Base-by-base conservation (phyloP, 805 yeast genomes). In the Candida peoriensis region DNA sequence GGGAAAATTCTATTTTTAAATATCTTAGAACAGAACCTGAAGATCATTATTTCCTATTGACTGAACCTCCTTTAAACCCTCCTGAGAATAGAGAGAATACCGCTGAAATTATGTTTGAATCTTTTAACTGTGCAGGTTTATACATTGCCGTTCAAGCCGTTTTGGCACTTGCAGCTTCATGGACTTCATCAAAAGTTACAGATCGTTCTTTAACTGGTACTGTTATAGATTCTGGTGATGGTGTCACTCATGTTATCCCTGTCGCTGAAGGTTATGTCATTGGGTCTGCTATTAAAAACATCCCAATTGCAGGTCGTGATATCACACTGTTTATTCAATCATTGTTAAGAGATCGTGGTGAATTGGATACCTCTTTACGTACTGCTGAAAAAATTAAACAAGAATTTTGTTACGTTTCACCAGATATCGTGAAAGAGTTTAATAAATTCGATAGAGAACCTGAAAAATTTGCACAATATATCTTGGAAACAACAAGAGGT, bases 111-210 rank as follows among this genome's bases (percentile, higher is more conserved):
- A 93, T 93, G 94, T 93, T 93, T 65, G 99, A 93, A 66, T 80
- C 95, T 14, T 93, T 93, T 73, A 93, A 93, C 61, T 93, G 99
- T 66, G 97, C 97, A 13, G 99, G 99, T 41, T 70, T 93, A 42
- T 93, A 93, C 64, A 93, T 93, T 55, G 98, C 98, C 11, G 99
- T 93, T 12, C 99, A 93, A 67, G 99, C 99, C 1, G 99, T 93
- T 25, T 70, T 93, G 44, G 99, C 99, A 1, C 71, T 93, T 49
- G 99, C 99, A 6, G 98, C 98, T 1, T 87, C 96, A 7, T 93
- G 99, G 99, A 90, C 98, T 5, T 85, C 96, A 11, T 78, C 95
- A 13, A 93, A 93, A 58, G 97, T 88, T 20, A 81, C 79, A 41
- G 98, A 90, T 55, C 78, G 97, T 61, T 87, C 97, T 2, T 70